phyloP scores from a whole-genome alignment of 2,329 filamentous ascomycete genomes.

The Xylaria sp. region DNA sequence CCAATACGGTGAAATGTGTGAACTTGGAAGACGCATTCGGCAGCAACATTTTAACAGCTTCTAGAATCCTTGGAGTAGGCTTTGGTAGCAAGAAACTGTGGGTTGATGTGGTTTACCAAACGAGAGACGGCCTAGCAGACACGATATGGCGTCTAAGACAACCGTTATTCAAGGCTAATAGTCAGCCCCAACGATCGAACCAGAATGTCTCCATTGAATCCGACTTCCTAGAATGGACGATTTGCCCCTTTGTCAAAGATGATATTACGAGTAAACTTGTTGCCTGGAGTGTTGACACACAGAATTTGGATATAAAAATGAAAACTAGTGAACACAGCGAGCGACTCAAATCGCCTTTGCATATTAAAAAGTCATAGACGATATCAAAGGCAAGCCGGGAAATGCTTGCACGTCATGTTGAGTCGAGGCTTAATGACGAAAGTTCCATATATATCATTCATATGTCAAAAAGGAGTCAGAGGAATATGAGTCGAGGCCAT shows the following conservation, averaged over 20 bases:
- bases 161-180: slow-evolving; percentile 25
- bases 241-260: neutral
- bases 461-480: slow-evolving; percentile 11
- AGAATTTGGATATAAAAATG: slow-evolving; percentile 9
- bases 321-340: slow-evolving; percentile 1
- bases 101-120: slow-evolving; percentile 25
- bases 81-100: slow-evolving; percentile 28
- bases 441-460: slow-evolving; percentile 13
- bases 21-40: slow-evolving; percentile 9
- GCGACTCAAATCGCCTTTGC: neutral
- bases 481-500: too few relatives aligned
- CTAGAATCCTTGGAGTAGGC: slow-evolving; percentile 14
- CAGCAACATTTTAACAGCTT: neutral
- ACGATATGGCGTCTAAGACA: slow-evolving; percentile 17
- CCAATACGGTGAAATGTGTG: neutral
- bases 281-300: slow-evolving; percentile 17
- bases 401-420: slow-evolving; percentile 6
- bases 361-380: neutral
- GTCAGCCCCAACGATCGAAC: slow-evolving; percentile 3
- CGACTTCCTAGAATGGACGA: slow-evolving; percentile 1
- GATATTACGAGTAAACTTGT: slow-evolving; percentile 12
- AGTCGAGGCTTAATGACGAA: neutral
- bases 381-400: slow-evolving; percentile 1
- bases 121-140: neutral
- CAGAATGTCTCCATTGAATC: slow-evolving; percentile 13